Base-by-base conservation (phyloP, 2,329 filamentous ascomycete genomes). In the Colletotrichum aenigma region DNA sequence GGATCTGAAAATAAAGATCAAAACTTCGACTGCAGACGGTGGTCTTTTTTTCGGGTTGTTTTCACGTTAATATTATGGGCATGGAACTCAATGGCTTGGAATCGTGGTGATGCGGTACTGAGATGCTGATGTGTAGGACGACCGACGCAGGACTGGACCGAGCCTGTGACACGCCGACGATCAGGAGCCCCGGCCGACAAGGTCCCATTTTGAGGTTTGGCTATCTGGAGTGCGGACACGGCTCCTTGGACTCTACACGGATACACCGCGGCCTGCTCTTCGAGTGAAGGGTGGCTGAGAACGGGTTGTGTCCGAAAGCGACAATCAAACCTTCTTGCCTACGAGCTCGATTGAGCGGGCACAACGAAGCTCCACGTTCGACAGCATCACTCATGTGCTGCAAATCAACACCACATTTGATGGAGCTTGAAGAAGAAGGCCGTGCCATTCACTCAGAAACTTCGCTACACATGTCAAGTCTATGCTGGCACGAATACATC, bases 1-100 rank as follows among this genome's bases (percentile, higher is more conserved):
- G 80, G 84, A 83, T 85, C 83, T 84, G 82, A 85, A 74, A 85
- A 78, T 77, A 77, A 76, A 78, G 70, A 77, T 78, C 76, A 78
- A 68, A 71, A 74, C 72, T 73, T 76, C 71, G 74, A 76, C 65
- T 75, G 74, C 74, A 74, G 74, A 58, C 60, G 74, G 64, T 48
- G 70, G 74, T 69, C 64, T 68, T 60, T 61, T 69, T 61, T 52
- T 52, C 43, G 43, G 43, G 43, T 48, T 61, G 28, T 48, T 52
- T 55, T 71, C 66, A 58, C 66, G 66, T 71, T 71, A 74, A 74
- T 74, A 65, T 24, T 68, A 76, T 43, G 74, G 69, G 70, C 73
- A 73, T 72, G 73, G 48, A 62, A 48, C 67, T 52, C 48, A 34
- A 60, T 65, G 56, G 48, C 68, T 52, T 68, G 64, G 64, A 13